Base-by-base conservation (phyloP, 495 filamentous ascomycete genomes). In the Hyphodiscus hymeniophilus region DNA sequence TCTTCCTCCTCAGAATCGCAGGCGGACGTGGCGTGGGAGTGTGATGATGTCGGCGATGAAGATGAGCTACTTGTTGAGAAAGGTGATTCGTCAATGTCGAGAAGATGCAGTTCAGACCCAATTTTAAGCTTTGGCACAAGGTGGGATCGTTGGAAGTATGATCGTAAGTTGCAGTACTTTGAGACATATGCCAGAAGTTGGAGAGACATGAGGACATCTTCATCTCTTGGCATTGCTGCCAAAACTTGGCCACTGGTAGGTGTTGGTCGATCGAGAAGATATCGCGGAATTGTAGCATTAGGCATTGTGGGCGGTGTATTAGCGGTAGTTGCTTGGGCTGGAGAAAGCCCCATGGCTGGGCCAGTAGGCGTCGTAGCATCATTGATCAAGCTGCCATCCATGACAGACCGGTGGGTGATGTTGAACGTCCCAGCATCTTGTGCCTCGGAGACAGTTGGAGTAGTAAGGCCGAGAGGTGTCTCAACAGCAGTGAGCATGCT, bases 161-260 rank as follows among this genome's bases (percentile, higher is more conserved):
- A 80, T 12, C 92, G 79, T 30, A 98, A 77, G 57, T 94, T 89
- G 77, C 92, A 96, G 65, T 98, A 98, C 65, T 98, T 98, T 24
- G 90, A 95, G 47, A 98, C 89, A 60, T 98, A 98, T 3, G 92
- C 92, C 22, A 98, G 76, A 7, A 98, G 79, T 66, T 98, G 92
- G n/a, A 98, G 74, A 0, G 92, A 95, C 89, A 96, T 94, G 52
- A 98, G 68, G 13, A 98, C 92, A 59, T 98, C 92, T 60, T 98
- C 92, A 54, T 97, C 92, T 31, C 92, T 79, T 16, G 92, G 92
- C 82, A 95, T 94, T 18, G 87, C 82, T 22, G 87, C 85, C 30
- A 94, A 60, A 47, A 90, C 79, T 48, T 82, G 79, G 18, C 82
- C 78, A 53, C 76, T 75, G 0, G 77, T 67, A 20, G 76, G 73